These are phyloP conservation scores for Tetrastigma voinierianum DNA, from an alignment of 164 flowering plant genomes.

Conservation along the genomic window DNA sequence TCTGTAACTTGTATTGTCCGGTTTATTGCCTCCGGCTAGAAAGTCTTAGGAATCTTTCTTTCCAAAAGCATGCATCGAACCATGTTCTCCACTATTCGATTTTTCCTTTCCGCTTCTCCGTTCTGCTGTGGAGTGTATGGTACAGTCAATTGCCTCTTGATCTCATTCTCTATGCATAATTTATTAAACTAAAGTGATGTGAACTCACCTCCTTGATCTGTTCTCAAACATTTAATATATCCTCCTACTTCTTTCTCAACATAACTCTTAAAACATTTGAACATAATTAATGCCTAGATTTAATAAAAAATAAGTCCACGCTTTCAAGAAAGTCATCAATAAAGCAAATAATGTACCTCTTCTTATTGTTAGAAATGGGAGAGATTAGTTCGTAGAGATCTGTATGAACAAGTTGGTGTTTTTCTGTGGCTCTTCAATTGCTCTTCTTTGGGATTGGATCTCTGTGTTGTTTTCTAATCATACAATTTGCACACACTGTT, in stretches of 20 bases:
- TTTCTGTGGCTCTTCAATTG: too few species aligned
- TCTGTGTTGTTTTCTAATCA: too few species aligned
- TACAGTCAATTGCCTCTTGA: too few species aligned
- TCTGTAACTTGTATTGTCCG: background rate
- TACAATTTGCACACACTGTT: too few species aligned
- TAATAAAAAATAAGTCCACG: background rate
- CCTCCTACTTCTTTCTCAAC: background rate
- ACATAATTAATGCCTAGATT: background rate
- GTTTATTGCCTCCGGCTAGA: background rate
- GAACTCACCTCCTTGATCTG: background rate
- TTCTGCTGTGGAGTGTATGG: too few species aligned
- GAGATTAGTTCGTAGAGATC: too few species aligned
- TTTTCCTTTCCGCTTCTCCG: too few species aligned
- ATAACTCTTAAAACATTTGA: too few species aligned
- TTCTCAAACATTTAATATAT: background rate
- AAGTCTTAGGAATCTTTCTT: constrained; percentile 3
- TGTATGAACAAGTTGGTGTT: too few species aligned
- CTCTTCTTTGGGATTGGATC: too few species aligned
- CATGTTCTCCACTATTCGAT: too few species aligned
- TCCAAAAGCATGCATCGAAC: background rate
- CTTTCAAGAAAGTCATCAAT: background rate
- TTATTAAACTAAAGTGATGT: background rate
- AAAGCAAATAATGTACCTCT: background rate
- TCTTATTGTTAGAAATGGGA: background rate
- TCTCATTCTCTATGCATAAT: too few species aligned